Conservation (phyloP, 441 rosid genomes). For the Daphne laureola region DNA sequence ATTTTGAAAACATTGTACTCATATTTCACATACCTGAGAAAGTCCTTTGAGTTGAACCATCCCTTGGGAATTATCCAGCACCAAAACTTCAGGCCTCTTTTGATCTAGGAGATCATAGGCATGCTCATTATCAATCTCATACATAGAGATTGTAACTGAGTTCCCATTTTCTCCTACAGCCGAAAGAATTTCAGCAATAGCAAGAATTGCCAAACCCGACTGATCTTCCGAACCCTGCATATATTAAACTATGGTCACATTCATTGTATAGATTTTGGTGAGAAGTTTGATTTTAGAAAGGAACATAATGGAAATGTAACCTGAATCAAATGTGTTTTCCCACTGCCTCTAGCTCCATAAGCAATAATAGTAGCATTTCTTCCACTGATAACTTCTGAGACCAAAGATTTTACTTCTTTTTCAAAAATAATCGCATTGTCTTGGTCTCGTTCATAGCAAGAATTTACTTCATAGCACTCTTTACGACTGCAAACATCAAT, state of each 20-base stretch:
- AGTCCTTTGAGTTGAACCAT: slow-evolving; percentile 63
- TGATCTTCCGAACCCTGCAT: slow-evolving; percentile 49
- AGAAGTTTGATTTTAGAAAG: background rate
- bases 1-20: no score
- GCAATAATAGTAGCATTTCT: slow-evolving; percentile 44
- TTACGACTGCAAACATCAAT: slow-evolving; percentile 30
- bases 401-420: slow-evolving; percentile 44
- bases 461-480: slow-evolving; percentile 39
- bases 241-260: slow-evolving; percentile 6
- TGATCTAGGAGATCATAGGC: slow-evolving; percentile 44
- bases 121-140: slow-evolving; percentile 44
- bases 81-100: slow-evolving; percentile 30
- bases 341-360: slow-evolving; percentile 53
- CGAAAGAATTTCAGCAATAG: slow-evolving; percentile 39
- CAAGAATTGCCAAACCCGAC: slow-evolving; percentile 36
- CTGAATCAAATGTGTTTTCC: slow-evolving; percentile 46
- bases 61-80: slow-evolving; percentile 44
- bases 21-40: slow-evolving; percentile 44
- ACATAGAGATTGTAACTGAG: slow-evolving; percentile 33
- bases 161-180: slow-evolving; percentile 30
- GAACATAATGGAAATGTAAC: slow-evolving; percentile 14
- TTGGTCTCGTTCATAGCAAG: slow-evolving; percentile 40
- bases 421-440: slow-evolving; percentile 23
- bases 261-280: background rate
- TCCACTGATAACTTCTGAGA: slow-evolving; percentile 45